Conservation (phyloP, 441 rosid genomes). For the Pelargonium citronellum region DNA sequence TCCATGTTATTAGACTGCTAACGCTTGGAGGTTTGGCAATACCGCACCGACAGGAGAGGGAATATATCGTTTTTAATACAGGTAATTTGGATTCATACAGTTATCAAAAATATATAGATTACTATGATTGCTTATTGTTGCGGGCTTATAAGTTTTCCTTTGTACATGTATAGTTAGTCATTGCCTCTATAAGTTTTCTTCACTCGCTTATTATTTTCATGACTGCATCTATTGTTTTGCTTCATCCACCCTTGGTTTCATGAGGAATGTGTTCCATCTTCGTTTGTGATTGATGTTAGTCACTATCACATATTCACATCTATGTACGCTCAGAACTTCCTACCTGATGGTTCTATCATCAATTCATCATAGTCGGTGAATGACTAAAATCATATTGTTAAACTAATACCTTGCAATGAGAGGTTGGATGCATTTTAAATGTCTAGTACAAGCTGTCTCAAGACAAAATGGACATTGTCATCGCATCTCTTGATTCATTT, state of each 20-base stretch:
- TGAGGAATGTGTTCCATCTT: neutral
- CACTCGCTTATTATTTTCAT: neutral
- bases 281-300: neutral
- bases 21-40: slow-evolving; percentile 34
- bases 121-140: neutral
- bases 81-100: slow-evolving; percentile 35
- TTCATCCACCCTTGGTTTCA: neutral
- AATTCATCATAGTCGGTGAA: too few relatives aligned
- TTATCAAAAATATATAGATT: neutral
- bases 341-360: neutral
- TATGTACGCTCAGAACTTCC: neutral
- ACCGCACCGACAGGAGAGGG: slow-evolving; percentile 44
- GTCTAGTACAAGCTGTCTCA: too few relatives aligned
- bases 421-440: too few relatives aligned
- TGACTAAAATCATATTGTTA: too few relatives aligned
- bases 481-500: neutral
- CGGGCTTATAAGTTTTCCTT: neutral
- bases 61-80: slow-evolving; percentile 61
- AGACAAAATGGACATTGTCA: neutral
- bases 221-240: neutral
- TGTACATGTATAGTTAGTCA: too few relatives aligned
- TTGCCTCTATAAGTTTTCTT: too few relatives aligned
- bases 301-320: neutral
- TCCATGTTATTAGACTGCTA: slow-evolving; percentile 9
- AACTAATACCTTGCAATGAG: neutral